These are phyloP conservation scores for Penicillium palitans DNA, from an alignment of 2,329 filamentous ascomycete species.

Conservation along the genomic window DNA sequence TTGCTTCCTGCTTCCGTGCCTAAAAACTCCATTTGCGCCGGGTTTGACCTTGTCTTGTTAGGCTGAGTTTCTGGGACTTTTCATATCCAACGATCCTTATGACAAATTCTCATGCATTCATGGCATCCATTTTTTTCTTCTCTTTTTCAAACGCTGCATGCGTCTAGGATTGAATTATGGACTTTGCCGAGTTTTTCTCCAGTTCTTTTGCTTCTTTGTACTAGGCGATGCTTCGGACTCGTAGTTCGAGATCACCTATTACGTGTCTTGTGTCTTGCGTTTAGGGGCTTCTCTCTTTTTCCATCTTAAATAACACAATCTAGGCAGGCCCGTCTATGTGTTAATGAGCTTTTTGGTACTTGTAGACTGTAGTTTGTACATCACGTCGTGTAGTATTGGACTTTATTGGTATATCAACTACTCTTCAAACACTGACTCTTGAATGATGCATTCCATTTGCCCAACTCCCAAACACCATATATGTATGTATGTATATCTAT, in stretches of 20 bases:
- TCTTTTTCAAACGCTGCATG: slow-evolving; percentile 10
- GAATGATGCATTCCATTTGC: slow-evolving; percentile 6
- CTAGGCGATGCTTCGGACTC: neutral
- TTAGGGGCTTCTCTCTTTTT: slow-evolving; percentile 15
- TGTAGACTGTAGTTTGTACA: neutral
- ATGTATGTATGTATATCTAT: slow-evolving; percentile 12
- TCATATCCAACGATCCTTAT: slow-evolving; percentile 42
- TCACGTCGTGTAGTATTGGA: neutral
- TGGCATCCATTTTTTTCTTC: slow-evolving; percentile 36
- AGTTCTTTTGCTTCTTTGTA: neutral
- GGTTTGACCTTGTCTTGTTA: slow-evolving; percentile 20
- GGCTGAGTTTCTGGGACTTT: slow-evolving; percentile 32
- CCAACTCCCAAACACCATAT: slow-evolving; percentile 7
- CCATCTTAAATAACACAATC: slow-evolving; percentile 27
- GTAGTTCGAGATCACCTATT: slow-evolving; percentile 5
- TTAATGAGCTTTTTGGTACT: neutral
- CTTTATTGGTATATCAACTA: neutral
- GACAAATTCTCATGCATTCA: slow-evolving; percentile 39
- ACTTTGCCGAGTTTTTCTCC: neutral
- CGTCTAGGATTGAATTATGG: slow-evolving; percentile 7
- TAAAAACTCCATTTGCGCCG: slow-evolving; percentile 5
- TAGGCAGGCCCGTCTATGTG: slow-evolving; percentile 24
- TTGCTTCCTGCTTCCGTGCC: slow-evolving; percentile 19
- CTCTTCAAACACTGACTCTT: neutral
- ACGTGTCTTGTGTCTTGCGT: neutral